These are phyloP conservation scores for Hyaloscypha bicolor DNA, from an alignment of 495 filamentous ascomycete genomes.

Conservation along the genomic window DNA sequence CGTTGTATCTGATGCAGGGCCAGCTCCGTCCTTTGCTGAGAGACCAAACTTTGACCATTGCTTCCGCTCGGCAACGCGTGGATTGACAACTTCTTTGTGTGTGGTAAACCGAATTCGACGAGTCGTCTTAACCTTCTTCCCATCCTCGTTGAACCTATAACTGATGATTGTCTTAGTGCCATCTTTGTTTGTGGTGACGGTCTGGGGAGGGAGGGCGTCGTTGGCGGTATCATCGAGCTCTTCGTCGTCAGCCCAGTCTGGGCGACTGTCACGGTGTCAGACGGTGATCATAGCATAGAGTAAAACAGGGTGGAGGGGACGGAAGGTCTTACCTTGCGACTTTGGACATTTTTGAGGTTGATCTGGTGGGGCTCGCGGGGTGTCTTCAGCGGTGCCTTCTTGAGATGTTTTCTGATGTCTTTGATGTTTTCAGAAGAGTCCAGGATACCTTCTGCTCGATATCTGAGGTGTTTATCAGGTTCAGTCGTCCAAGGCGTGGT, in stretches of 20 bases:
- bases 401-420: neutral
- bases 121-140: conserved; percentile 94
- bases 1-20: conserved; percentile 73
- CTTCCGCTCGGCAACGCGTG: conserved; percentile 91
- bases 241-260: conserved; percentile 94
- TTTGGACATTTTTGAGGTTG: conserved; percentile 31
- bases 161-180: conserved; percentile 94
- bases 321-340: conserved; percentile 27
- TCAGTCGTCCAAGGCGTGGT: neutral
- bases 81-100: conserved; percentile 90
- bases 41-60: conserved; percentile 90
- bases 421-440: neutral
- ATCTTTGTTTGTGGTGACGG: conserved; percentile 93
- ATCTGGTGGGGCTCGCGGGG: conserved; percentile 14
- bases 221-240: conserved; percentile 80
- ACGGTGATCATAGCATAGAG: neutral
- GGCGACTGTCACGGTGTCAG: conserved; percentile 32
- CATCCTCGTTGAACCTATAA: conserved; percentile 87
- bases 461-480: neutral
- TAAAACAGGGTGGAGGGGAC: neutral
- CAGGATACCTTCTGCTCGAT: neutral
- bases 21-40: conserved; percentile 64
- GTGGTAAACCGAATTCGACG: conserved; percentile 89
- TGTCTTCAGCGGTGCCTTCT: neutral
- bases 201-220: conserved; percentile 76